Percentiles rank a stretch among this genome's conserved stretches.
These are phyloP conservation scores for Trebouxia gelatinosa DNA, from an alignment of 163 green algal genomes.

Conservation along the genomic window DNA sequence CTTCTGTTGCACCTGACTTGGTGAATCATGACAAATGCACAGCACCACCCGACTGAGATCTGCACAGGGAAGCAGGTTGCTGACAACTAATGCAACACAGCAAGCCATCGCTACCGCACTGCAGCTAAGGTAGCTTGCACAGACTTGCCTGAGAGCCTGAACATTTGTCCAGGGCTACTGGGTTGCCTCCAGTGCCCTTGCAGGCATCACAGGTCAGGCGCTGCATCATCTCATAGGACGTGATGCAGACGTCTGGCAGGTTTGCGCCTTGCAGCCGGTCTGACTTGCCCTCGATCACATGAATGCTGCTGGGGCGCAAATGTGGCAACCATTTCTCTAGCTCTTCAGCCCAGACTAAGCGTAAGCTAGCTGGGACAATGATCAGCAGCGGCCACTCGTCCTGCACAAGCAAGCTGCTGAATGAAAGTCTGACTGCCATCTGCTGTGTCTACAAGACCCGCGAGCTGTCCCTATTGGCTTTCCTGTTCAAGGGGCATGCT, in stretches of 20 bases:
- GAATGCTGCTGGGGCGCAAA: conserved; percentile 70
- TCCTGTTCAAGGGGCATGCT: too few species aligned
- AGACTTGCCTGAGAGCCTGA: conserved; percentile 23
- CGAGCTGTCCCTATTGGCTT: too few species aligned
- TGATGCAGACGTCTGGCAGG: conserved; percentile 58
- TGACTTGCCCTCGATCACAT: conserved; percentile 59
- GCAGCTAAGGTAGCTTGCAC: too few species aligned
- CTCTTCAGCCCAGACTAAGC: conserved; percentile 95
- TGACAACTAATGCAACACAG: too few species aligned
- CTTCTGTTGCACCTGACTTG: too few species aligned
- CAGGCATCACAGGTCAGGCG: conserved; percentile 74
- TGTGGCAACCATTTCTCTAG: conserved; percentile 92
- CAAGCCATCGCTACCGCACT: too few species aligned
- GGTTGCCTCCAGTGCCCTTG: conserved; percentile 26
- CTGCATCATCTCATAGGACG: conserved; percentile 85
- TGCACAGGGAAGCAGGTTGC: too few species aligned
- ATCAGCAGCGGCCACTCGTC: conserved; percentile 93
- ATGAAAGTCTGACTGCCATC: neutral
- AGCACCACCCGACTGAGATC: too few species aligned
- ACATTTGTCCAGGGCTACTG: neutral
- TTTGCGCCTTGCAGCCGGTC: conserved; percentile 38
- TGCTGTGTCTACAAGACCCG: neutral
- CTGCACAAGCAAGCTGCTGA: conserved; percentile 49
- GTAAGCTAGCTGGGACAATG: conserved; percentile 83
- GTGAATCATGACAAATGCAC: too few species aligned